These are phyloP conservation scores for Hyphopichia burtonii DNA, from an alignment of 1,139 yeast genomes.

Conservation along the genomic window DNA sequence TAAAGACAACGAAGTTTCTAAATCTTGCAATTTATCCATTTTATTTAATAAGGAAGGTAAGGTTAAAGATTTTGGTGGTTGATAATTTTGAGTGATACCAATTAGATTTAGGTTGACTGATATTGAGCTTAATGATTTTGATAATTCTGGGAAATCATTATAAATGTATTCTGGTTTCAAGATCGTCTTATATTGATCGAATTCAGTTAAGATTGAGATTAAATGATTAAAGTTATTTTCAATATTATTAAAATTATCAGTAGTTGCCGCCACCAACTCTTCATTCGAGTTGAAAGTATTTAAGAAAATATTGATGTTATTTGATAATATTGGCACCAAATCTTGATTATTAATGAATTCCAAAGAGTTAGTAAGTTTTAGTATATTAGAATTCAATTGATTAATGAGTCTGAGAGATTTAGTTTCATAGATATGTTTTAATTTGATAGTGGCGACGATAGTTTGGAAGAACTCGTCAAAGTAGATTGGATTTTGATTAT, in stretches of 20 bases:
- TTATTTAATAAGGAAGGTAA: not conserved
- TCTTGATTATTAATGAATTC: slow-evolving; percentile 6
- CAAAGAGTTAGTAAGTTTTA: slow-evolving; percentile 9
- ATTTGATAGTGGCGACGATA: slow-evolving; percentile 20
- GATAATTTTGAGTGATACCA: slow-evolving; percentile 1
- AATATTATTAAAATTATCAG: slow-evolving; percentile 3
- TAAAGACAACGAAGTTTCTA: not conserved
- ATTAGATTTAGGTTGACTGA: not conserved
- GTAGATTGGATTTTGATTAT: not conserved
- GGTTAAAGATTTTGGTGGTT: slow-evolving; percentile 4
- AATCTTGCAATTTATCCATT: not conserved
- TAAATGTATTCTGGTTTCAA: slow-evolving; percentile 17
- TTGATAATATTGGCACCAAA: not conserved
- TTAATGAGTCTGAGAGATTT: slow-evolving; percentile 29
- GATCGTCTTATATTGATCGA: slow-evolving; percentile 8
- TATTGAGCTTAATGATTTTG: not conserved
- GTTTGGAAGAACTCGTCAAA: slow-evolving; percentile 18
- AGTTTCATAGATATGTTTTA: slow-evolving; percentile 32
- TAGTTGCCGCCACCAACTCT: not conserved
- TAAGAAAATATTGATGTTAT: slow-evolving; percentile 6
- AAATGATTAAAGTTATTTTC: slow-evolving; percentile 3
- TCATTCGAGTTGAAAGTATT: slow-evolving; percentile 3
- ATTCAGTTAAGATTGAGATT: slow-evolving; percentile 7
- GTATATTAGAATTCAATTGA: slow-evolving; percentile 16
- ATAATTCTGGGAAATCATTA: slow-evolving; percentile 17